Evolutionary conservation across 306 rosid species (phyloP).

Genomic region (Oemleria cerasiformis): DNA sequence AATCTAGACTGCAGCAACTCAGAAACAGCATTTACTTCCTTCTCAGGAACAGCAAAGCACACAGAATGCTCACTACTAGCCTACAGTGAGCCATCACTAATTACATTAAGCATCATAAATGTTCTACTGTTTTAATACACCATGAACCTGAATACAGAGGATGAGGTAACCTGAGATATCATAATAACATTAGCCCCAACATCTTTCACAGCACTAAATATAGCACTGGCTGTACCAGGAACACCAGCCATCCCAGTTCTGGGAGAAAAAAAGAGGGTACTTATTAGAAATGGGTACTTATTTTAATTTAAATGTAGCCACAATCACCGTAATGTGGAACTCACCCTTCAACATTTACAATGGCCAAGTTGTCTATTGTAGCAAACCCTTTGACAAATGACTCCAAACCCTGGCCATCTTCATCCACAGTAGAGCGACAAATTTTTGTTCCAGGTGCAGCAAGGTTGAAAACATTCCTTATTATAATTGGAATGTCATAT

Average conservation of each 20-base stretch:
- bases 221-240: slow-evolving; percentile 93
- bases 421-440: slow-evolving; percentile 57
- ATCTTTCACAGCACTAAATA: slow-evolving; percentile 86
- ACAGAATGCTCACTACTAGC: slow-evolving; percentile 99
- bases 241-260: slow-evolving; percentile 99
- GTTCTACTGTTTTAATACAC: slow-evolving; percentile 13
- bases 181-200: slow-evolving; percentile 99
- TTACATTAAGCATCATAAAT: slow-evolving; percentile 25
- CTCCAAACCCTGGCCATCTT: slow-evolving; percentile 47
- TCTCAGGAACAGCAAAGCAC: slow-evolving; percentile 99
- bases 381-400: slow-evolving; percentile 94
- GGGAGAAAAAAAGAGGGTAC: slow-evolving; percentile 17
- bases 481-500: slow-evolving; percentile 80
- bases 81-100: slow-evolving; percentile 41
- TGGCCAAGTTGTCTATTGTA: slow-evolving; percentile 93
- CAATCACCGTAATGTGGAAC: slow-evolving; percentile 30
- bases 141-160: slow-evolving; percentile 22
- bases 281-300: slow-evolving; percentile 7
- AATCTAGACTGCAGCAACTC: slow-evolving; percentile 87
- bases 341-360: slow-evolving; percentile 97
- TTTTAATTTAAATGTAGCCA: slow-evolving; percentile 5
- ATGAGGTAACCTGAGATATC: slow-evolving; percentile 89
- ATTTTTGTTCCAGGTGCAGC: slow-evolving; percentile 89
- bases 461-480: slow-evolving; percentile 90
- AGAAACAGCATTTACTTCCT: slow-evolving; percentile 92